Conservation (phyloP, 2,329 filamentous ascomycete genomes). For the Trichophyton rubrum region DNA sequence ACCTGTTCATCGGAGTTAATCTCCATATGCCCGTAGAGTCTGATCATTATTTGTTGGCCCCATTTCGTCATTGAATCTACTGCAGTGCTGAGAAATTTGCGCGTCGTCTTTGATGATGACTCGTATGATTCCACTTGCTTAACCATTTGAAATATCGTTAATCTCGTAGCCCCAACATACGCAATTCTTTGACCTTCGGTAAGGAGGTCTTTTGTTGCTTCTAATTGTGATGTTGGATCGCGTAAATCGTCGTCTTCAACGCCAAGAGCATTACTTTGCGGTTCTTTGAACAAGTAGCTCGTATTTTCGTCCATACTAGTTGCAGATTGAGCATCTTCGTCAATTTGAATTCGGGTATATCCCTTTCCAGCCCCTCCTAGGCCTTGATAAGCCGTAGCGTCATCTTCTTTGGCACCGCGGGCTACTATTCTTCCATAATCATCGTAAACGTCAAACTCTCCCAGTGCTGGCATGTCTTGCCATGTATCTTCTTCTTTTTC, state of each 20-base stretch:
- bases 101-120: constrained; percentile 48
- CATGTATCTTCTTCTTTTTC: constrained; percentile 58
- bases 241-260: constrained; percentile 66
- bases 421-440: constrained; percentile 83
- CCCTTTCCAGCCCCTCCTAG: constrained; percentile 86
- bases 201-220: constrained; percentile 87
- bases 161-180: constrained; percentile 78
- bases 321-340: constrained; percentile 85
- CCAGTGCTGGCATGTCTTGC: constrained; percentile 91
- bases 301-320: constrained; percentile 98
- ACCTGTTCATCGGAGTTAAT: constrained; percentile 78
- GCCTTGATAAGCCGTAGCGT: constrained; percentile 60
- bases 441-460: constrained; percentile 88
- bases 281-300: constrained; percentile 80
- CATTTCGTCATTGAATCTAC: constrained; percentile 82
- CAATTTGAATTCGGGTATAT: constrained; percentile 87
- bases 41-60: constrained; percentile 96
- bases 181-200: constrained; percentile 93
- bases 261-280: constrained; percentile 49
- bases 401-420: constrained; percentile 57
- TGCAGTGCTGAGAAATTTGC: constrained; percentile 57
- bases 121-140: constrained; percentile 53
- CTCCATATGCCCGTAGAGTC: constrained; percentile 92
- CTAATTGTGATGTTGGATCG: constrained; percentile 78
- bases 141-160: constrained; percentile 69